Percentiles rank a stretch among this genome's conserved stretches.
Evolutionary conservation across 257 asterid species (phyloP).

Genomic region (Plantago major): DNA sequence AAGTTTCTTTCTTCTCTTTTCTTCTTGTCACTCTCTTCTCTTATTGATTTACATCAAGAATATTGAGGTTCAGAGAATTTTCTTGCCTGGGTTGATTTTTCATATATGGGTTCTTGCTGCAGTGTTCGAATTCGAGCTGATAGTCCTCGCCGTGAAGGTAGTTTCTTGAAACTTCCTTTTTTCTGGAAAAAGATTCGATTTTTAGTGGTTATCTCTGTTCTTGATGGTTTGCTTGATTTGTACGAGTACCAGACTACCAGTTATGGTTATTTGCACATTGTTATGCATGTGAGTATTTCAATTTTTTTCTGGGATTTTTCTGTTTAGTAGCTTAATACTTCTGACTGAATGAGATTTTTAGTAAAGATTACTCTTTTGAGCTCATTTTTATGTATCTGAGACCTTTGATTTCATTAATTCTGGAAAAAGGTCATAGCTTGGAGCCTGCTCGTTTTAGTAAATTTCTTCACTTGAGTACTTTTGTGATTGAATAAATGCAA

Average conservation of each 20-base stretch:
- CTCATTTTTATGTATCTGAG: neutral
- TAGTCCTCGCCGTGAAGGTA: conserved; percentile 72
- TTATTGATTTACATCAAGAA: conserved; percentile 4
- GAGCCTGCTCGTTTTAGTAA: no score
- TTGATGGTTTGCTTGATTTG: neutral
- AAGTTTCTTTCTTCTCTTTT: conserved; percentile 9
- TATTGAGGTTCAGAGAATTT: conserved; percentile 1
- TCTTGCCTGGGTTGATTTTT: neutral
- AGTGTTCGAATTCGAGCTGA: conserved; percentile 68
- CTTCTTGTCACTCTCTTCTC: neutral
- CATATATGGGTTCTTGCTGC: conserved; percentile 68
- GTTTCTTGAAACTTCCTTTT: conserved; percentile 6
- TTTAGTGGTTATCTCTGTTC: neutral
- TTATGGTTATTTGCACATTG: conserved; percentile 1
- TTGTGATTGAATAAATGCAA: neutral
- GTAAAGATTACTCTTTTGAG: neutral
- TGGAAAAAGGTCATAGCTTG: no score
- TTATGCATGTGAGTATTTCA: neutral
- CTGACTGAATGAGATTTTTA: neutral
- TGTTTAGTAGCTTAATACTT: neutral
- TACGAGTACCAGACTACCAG: no score
- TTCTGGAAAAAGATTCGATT: neutral
- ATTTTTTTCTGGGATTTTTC: neutral
- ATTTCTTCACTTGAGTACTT: neutral
- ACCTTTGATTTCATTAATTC: neutral